Conservation (phyloP, 169 alveolate species). For the Eimeria brunetti region DNA sequence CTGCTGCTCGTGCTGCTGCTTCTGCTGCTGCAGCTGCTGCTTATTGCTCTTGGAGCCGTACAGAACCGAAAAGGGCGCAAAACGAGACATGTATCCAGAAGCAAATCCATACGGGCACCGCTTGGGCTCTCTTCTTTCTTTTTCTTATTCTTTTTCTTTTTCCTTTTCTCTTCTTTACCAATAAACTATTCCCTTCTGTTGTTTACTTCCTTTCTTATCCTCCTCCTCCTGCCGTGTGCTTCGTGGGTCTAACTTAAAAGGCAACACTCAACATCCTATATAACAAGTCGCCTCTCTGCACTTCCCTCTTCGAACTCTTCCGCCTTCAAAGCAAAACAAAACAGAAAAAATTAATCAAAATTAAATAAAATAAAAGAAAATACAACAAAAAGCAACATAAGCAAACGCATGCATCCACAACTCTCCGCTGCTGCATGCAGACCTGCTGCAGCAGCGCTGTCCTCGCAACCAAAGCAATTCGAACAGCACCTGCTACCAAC, state of each 20-base stretch:
- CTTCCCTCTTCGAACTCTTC: neutral
- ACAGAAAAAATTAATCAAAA: too few relatives aligned
- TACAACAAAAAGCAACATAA: neutral
- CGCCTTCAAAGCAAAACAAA: neutral
- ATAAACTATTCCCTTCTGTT: neutral
- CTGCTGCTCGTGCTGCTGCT: too few relatives aligned
- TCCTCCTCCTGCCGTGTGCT: neutral
- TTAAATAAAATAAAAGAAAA: too few relatives aligned
- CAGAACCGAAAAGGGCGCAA: neutral
- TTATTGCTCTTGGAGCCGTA: slow-evolving; percentile 1
- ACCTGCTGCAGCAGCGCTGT: too few relatives aligned
- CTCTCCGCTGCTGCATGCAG: neutral
- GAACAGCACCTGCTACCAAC: too few relatives aligned
- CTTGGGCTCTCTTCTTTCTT: neutral
- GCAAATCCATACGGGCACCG: slow-evolving; percentile 34
- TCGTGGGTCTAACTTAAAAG: neutral
- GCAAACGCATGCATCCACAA: neutral
- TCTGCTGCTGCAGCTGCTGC: slow-evolving; percentile 18
- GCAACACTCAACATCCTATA: neutral
- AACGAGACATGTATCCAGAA: neutral
- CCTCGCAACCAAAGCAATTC: too few relatives aligned
- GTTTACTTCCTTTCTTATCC: neutral
- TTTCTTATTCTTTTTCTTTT: neutral
- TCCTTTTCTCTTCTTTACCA: neutral
- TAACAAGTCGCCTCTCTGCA: neutral